Evolutionary conservation across 495 filamentous ascomycete genomes (phyloP), one percentile per base, ranked within the genome.

Genomic region (Xylaria venustula): DNA sequence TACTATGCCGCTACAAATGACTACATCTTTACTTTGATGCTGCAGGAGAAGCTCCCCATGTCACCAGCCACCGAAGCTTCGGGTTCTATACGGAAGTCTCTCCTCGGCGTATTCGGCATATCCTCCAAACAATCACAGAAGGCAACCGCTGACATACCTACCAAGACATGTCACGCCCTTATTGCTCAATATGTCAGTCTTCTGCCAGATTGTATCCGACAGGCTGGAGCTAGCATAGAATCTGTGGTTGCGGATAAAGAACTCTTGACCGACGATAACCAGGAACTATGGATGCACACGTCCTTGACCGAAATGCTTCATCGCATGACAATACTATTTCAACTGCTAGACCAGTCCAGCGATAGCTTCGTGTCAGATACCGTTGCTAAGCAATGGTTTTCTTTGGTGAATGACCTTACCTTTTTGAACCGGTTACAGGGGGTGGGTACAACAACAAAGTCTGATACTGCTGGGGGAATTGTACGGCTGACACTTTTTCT

Each of bases 251-350:
- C 64, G 9, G 73, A 77, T 25, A 59, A 66, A 7, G 44, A 50
- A 7, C 25, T 78, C 7, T 28, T 71, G 14, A 74, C 67, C 26
- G 79, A 81, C 14, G 79, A 84, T 41, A 67, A 86, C 23, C 84
- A 88, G 64, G 71, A 82, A 20, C 75, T 82, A 54, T 94, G 89
- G 88, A 72, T 76, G 15, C 83, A 81, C 48, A 84, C 78, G 14
- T 76, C 83, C 22, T 74, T 91, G 36, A 81, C 87, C 30, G 89
- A 93, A 68, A 80, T 87, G 19, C 76, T 88, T 36, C 88, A 92
- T 67, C 81, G 88, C 40, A 76, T 95, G 77, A 85, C 91, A 34
- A 75, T 91, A 11, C 70, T 92, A 42, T 91, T 95, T 59, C 79
- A 89, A 42, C 78, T 88, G 23, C 67, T 93, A 46, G 87, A 90